Evolutionary conservation across 2,329 filamentous ascomycete species (phyloP).

Genomic region (Gyromitra esculenta): DNA sequence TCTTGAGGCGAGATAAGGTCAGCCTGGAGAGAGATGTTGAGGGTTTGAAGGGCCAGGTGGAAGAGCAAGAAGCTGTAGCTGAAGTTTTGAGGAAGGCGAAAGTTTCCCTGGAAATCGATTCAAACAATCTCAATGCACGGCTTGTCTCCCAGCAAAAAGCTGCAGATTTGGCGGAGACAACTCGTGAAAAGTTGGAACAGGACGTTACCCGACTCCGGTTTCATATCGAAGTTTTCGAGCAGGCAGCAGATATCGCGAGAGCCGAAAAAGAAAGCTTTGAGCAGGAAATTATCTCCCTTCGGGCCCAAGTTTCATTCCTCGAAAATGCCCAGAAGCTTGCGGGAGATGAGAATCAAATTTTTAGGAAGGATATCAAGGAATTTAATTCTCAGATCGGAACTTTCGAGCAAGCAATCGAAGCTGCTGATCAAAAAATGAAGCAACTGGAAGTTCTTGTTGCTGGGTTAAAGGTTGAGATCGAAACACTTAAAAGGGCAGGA

Average conservation of each 20-base stretch:
- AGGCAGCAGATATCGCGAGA: constrained; percentile 15
- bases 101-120: constrained; percentile 38
- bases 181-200: constrained; percentile 19
- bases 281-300: constrained; percentile 33
- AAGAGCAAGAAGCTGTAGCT: constrained; percentile 33
- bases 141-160: constrained; percentile 29
- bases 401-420: constrained; percentile 42
- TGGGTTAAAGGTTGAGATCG: constrained; percentile 26
- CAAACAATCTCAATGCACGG: constrained; percentile 40
- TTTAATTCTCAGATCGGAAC: constrained; percentile 38
- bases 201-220: constrained; percentile 36
- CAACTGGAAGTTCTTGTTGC: constrained; percentile 33
- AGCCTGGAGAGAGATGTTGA: constrained; percentile 29
- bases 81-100: constrained; percentile 25
- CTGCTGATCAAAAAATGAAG: constrained; percentile 23
- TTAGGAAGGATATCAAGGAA: constrained; percentile 28
- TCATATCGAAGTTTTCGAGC: constrained; percentile 43
- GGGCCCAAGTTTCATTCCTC: constrained; percentile 37
- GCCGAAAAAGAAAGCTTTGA: constrained; percentile 40
- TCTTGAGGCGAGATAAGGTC: constrained; percentile 40
- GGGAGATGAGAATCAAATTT: constrained; percentile 33
- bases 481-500: constrained; percentile 22
- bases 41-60: constrained; percentile 30
- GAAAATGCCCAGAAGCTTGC: constrained; percentile 29
- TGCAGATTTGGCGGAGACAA: constrained; percentile 23